Evolutionary conservation across 1,284 basidiomycete genomes (phyloP), one percentile per base, ranked within the genome.

Genomic region (Trichosporon sp.): DNA sequence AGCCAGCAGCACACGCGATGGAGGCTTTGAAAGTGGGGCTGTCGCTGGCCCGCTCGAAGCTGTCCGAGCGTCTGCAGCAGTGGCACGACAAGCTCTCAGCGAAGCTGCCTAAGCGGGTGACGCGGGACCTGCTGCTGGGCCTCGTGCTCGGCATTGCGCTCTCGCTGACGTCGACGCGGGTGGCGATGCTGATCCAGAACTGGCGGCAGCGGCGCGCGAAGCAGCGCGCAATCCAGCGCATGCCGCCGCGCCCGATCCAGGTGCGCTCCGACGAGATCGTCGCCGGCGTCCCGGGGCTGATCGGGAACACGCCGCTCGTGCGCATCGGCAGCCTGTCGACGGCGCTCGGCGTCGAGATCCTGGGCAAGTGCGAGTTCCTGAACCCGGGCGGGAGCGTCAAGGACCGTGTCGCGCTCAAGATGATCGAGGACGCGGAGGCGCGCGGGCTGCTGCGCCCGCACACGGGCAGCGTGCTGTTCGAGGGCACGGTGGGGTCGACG

Each of bases 371-470:
- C 35, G 63, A 18, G 90, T 98, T 91, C 79, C 83, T 99, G 66
- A 99, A 99, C 82, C 96, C 97, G 0, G 97, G 95, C 18, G 97
- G 97, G 25, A 98, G 94, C 68, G 92, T 98, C 60, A 99, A 99
- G 83, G 97, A 99, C 81, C 88, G 97, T 25, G 95, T 99, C 12
- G 96, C 95, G 0, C 82, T 98, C 66, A 88, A 89, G 80, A 93
- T 98, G 85, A 93, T 98, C 73, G 88, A 93, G 71, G 92, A 98
- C 77, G 97, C 97, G 0, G 97, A 99, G 81, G 87, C 87, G 15
- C 86, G 88, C 73, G 94, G 94, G 0, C 84, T 94, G 6, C 84
- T 99, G 1, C 87, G 90, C 73, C 97, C 96, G 0, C 83, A 95
- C 74, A 95, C 93, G 0, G 91, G 92, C 1, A 97, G 92, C 0